Evolutionary conservation across 345 rosid species (phyloP), one percentile per base, ranked within the genome.

Genomic region (Rhodamnia argentea): DNA sequence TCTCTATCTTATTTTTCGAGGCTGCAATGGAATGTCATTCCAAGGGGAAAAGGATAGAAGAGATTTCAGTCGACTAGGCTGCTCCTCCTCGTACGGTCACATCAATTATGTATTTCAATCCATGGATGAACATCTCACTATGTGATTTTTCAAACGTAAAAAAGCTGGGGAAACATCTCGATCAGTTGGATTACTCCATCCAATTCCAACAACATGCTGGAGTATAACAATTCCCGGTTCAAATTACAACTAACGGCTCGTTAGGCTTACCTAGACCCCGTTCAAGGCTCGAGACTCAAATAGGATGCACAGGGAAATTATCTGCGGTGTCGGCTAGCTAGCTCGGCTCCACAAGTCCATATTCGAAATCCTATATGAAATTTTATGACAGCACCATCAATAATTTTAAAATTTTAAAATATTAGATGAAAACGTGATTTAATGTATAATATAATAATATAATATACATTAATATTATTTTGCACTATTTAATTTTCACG

Each of bases 251-350:
- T 3, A 8, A 32, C 7, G 20, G 6, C 55, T 53, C 22, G 20
- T 27, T 3, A 27, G 40, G 40, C 10, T 13, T 3, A 16, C 40
- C 20, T 14, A 27, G 16, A 27, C 40, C 74, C 74, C 0, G 1
- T n/a, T 27, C 27, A 14, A 14, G 40, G 74, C 40, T 60, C 10
- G 7, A 27, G 7, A 14, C 7, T 20, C 40, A 27, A 14, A 27
- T 27, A 20, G 4, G 29, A 60, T 7, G 9, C 16, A 3, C 1
- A 3, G 5, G 37, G 7, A 13, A 59, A 59, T 59, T 3, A 59
- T 59, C 37, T 57, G 12, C 5, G 6, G 1, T 0, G 0, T 0
- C 27, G 2, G 32, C 9, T 59, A 59, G 18, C 1, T 13, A 9
- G 7, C 4, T 13, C 18, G 14, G 18, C 7, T 52, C 53, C 4